Evolutionary conservation across 768 basidiomycete genomes (phyloP), one percentile per base, ranked within the genome.

Genomic region (Lepiota brunneoincarnata): DNA sequence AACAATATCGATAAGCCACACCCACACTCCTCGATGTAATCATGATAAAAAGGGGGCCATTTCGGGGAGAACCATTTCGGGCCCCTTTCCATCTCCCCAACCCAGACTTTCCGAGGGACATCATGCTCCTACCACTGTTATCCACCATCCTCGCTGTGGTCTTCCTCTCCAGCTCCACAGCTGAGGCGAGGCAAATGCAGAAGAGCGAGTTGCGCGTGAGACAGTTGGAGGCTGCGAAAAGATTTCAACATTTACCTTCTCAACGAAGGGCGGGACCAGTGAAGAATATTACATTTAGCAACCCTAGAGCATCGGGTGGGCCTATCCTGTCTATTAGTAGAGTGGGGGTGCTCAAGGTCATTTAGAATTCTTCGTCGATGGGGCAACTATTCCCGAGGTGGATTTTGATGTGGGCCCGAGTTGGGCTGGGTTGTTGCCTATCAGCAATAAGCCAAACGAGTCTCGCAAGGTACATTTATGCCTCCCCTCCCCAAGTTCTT

Each of bases 371-470:
- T 88, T 73, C 61, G 88, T 91, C 14, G 72, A 89, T 58, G 88
- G 88, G 1, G 75, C 69, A 39, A 71, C 67, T 31, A 82, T 91
- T 40, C 88, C 89, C 4, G 72, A 83, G 39, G 83, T 90, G 17
- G 75, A 84, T 59, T 90, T 85, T 59, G 86, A 90, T 59, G 73
- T 88, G 36, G 89, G 88, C 2, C 84, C 87, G 2, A 87, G 84
- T 58, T 90, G 86, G 86, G 71, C 86, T 3, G 89, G 89, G 6
- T 69, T 91, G 20, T 61, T 91, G 49, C 89, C 89, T 2, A 89
- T 91, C 50, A 89, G 86, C 57, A 63, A 65, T 28, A 68, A 74
- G 6, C 37, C 74, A 9, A 73, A 86, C 42, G 89, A 91, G 68
- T 86, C 85, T 4, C 78, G 87, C 40, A 75, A 89, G 78, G 86